Conservation (phyloP, 2,329 filamentous ascomycete species). For the Trichoderma sp. region DNA sequence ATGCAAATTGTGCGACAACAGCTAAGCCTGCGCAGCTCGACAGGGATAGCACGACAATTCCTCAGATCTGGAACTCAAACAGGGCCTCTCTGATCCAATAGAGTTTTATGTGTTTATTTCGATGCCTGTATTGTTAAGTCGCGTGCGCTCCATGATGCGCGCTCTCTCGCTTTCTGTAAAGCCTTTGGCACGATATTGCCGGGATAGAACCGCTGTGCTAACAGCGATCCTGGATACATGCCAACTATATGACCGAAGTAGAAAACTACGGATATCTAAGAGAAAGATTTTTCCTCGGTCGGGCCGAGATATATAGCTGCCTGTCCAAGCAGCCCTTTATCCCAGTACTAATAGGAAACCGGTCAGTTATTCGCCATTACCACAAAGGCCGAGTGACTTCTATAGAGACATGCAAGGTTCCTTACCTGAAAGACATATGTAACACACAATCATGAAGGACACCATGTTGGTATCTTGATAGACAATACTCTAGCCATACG, state of each 20-base stretch:
- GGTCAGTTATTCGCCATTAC: background rate
- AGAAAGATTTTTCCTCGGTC: background rate
- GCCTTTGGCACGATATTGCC: background rate
- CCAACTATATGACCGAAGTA: background rate
- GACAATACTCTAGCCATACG: fast-evolving
- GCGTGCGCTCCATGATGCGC: background rate
- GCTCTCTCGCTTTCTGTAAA: background rate
- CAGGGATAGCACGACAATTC: background rate
- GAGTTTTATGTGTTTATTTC: background rate
- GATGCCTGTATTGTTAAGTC: background rate
- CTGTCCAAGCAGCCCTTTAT: conserved; percentile 2
- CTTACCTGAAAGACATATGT: background rate
- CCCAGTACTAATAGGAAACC: background rate
- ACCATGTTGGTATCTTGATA: background rate
- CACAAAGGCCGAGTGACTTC: background rate
- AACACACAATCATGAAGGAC: background rate
- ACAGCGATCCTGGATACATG: background rate
- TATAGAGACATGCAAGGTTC: background rate
- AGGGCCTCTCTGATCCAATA: background rate
- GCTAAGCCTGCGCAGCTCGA: background rate
- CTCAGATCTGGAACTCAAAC: background rate
- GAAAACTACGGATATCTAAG: background rate
- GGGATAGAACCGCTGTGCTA: background rate
- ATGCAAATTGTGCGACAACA: background rate
- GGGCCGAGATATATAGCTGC: background rate